Conservation (phyloP, 139 green algal genomes). For the Chlorella sp. region DNA sequence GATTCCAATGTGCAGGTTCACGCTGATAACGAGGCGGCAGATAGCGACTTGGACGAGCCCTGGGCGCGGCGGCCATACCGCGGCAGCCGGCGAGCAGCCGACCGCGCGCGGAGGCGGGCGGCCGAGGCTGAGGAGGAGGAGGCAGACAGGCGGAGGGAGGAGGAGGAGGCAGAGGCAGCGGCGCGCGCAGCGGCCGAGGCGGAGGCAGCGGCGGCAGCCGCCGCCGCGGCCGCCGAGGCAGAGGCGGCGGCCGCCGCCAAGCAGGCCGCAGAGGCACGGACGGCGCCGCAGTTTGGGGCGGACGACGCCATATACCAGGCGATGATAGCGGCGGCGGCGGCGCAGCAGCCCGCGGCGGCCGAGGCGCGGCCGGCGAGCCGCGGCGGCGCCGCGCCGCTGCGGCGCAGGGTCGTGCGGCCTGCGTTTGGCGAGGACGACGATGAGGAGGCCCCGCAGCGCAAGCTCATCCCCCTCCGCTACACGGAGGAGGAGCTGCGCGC, state of each 20-base stretch:
- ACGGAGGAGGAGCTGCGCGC: slow-evolving; percentile 71
- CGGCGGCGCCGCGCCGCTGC: slow-evolving; percentile 10
- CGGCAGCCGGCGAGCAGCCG: slow-evolving; percentile 48
- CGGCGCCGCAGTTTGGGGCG: slow-evolving; percentile 33
- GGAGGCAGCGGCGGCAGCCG: neutral
- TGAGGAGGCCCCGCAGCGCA: slow-evolving; percentile 60
- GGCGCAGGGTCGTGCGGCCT: slow-evolving; percentile 7
- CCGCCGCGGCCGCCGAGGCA: neutral
- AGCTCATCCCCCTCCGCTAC: slow-evolving; percentile 73
- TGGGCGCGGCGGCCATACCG: slow-evolving; percentile 49
- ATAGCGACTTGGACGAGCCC: slow-evolving; percentile 59
- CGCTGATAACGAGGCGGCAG: slow-evolving; percentile 55
- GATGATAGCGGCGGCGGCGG: slow-evolving; percentile 57
- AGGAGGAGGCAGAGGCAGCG: slow-evolving; percentile 22
- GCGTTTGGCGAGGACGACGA: slow-evolving; percentile 79
- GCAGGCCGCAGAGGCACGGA: no score
- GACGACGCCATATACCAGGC: slow-evolving; percentile 67
- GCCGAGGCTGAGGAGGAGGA: slow-evolving; percentile 56
- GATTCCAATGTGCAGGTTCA: no score
- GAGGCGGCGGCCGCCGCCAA: neutral
- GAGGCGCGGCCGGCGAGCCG: neutral
- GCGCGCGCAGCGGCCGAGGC: neutral
- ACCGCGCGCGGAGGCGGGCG: slow-evolving; percentile 51
- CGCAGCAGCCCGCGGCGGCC: slow-evolving; percentile 1
- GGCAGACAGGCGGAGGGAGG: slow-evolving; percentile 33